A percentile compares a stretch with the other conserved stretches of the same genome.
Conservation (phyloP, 805 yeast genomes). For the Lipomyces mesembrius region DNA sequence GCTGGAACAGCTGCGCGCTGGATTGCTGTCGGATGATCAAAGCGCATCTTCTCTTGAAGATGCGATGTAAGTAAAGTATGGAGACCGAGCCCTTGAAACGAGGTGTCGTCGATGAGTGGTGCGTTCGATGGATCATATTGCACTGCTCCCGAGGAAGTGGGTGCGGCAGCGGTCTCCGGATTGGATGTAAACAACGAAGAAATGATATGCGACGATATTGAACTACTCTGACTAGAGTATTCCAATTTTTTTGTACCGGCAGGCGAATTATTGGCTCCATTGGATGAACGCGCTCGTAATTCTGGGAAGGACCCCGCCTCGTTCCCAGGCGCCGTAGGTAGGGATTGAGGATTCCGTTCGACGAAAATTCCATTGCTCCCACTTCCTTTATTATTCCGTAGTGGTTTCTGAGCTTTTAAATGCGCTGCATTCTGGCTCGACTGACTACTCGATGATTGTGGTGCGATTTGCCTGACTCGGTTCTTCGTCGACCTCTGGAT, state of each 20-base stretch:
- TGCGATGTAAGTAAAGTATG: conserved; percentile 58
- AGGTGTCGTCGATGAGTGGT: conserved; percentile 66
- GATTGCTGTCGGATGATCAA: conserved; percentile 73
- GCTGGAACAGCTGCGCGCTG: conserved; percentile 81
- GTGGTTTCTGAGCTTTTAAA: neutral
- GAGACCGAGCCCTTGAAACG: conserved; percentile 75
- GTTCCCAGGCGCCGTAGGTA: neutral
- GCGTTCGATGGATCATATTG: conserved; percentile 75
- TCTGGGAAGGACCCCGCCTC: neutral
- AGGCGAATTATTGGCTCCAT: neutral
- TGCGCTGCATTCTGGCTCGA: neutral
- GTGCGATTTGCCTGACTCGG: neutral
- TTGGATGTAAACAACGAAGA: conserved; percentile 84
- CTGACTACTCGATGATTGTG: conserved; percentile 7
- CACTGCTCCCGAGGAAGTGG: conserved; percentile 40
- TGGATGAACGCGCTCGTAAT: neutral
- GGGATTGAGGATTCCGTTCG: conserved; percentile 3
- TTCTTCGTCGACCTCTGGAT: conserved; percentile 26
- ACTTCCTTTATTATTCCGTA: conserved; percentile 16
- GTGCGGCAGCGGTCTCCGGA: conserved; percentile 47
- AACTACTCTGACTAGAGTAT: neutral
- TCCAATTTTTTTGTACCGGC: neutral
- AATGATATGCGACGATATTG: conserved; percentile 42
- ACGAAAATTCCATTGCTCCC: conserved; percentile 27
- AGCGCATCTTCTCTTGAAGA: conserved; percentile 58